Evolutionary conservation across 176 grass and related monocot genomes (phyloP), one percentile per base, ranked within the genome.

Genomic region (Pharus latifolius): DNA sequence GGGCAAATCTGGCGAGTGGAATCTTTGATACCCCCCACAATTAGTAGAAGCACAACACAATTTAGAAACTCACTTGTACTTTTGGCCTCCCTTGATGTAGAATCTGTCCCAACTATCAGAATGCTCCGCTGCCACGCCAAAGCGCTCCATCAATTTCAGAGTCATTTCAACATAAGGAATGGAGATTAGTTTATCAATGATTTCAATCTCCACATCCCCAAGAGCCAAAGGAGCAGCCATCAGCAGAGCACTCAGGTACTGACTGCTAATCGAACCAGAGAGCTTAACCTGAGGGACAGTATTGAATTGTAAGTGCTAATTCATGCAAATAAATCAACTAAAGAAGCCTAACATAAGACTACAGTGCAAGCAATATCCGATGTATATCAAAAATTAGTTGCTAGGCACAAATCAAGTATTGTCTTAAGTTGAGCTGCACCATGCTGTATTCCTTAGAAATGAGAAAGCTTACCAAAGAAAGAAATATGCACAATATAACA

Each of bases 81-180:
- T 88, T 72, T 94, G 95, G 30, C 84, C 95, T 75, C 90, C 90
- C 80, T 99, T 99, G 38, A 99, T 84, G 55, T 86, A 86, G 84
- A 99, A 99, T 56, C 79, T 92, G 50, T 94, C 96, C 96, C 96
- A 94, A 49, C 82, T 91, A 75, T 91, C 90, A 53, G 96, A 91
- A 70, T 99, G 90, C 45, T 91, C 90, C 20, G 91, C 76, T 4
- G 52, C 85, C 57, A 99, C 90, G 3, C 96, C 90, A 50, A 99
- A 99, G 29, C 90, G 79, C 69, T 93, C 87, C 96, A 99, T 99
- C 70, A 99, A 84, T 73, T 82, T 95, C 72, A 99, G 58, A 73
- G 96, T 99, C 96, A 99, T 99, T 79, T 95, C 96, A 3, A 99
- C 96, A 3, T 99, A 99, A 40, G 96, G 96, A 78, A 99, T 53